Evolutionary conservation across 1,139 yeast genomes (phyloP), one percentile per base, ranked within the genome.

Genomic region (Lodderomyces metapsilosis): DNA sequence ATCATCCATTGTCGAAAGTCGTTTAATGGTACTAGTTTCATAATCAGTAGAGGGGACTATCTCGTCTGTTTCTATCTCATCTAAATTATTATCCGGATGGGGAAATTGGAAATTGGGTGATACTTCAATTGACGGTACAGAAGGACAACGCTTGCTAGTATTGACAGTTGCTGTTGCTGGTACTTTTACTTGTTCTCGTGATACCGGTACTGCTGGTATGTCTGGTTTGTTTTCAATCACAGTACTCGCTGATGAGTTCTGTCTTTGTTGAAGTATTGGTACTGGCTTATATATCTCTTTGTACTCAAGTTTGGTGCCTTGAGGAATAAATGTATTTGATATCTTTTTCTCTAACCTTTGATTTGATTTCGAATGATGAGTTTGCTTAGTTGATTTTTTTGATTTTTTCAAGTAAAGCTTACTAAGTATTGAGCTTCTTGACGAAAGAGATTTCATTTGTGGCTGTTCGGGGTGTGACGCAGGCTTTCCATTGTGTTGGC

Each of bases 221-320:
- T 34, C 17, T 27, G 34, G 17, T 23, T 17, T 17, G 18, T 11
- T 13, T 30, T 41, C 34, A 16, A 36, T 20, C 15, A 20, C 34
- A 5, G 16, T 25, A 24, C 42, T 40, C 6, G 15, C 4, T 5
- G 22, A 6, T 5, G 49, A 45, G 22, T 33, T 42, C 2, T n/a
- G 17, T 28, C 37, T 40, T 16, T 21, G 35, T 27, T 42, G 40
- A 24, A 55, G 43, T 12, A 40, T 50, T 2, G 59, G 61, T 2
- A 42, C 39, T 5, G 60, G 59, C 28, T 46, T 48, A 25, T 49
- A 53, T 11, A 52, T 36, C 15, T 53, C 49, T 23, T 46, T 51
- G 34, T 52, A 57, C 32, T 54, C 53, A 5, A 34, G 42, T 24
- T 48, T 34, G 6, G 25, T 18, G 7, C 52, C 52, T 21, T 25